A percentile compares a stretch with the other conserved stretches of the same genome.
These are phyloP conservation scores for Grosmannia clavigera DNA, from an alignment of 2,329 filamentous ascomycete species.

Conservation along the genomic window DNA sequence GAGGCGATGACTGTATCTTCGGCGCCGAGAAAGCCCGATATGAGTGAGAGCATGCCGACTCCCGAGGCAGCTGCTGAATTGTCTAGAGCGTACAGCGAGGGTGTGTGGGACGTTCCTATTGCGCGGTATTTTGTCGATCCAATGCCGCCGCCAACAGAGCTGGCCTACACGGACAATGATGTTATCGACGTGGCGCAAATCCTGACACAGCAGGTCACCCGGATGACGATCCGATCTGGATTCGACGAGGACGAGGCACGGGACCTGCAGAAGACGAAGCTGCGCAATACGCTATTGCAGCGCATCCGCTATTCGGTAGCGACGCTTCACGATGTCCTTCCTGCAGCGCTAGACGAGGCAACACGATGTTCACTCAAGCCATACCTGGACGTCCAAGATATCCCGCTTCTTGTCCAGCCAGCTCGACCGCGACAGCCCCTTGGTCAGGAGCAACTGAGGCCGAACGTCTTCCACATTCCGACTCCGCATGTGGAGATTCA, in stretches of 20 bases:
- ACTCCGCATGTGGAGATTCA: constrained; percentile 62
- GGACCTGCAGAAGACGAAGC: constrained; percentile 14
- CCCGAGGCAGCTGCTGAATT: constrained; percentile 36
- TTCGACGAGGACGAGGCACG: constrained; percentile 26
- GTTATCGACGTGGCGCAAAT: constrained; percentile 57
- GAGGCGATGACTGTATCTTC: constrained; percentile 39
- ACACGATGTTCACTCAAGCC: constrained; percentile 31
- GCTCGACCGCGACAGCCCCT: constrained; percentile 35
- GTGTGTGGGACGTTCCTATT: constrained; percentile 36
- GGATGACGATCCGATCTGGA: constrained; percentile 7
- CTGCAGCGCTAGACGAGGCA: constrained; percentile 30
- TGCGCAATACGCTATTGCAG: constrained; percentile 28
- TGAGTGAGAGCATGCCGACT: constrained; percentile 20
- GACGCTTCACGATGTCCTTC: constrained; percentile 31
- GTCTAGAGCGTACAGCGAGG: constrained; percentile 33
- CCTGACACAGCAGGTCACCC: constrained; percentile 54
- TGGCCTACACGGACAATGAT: constrained; percentile 42
- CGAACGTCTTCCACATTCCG: constrained; percentile 48
- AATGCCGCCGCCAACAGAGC: constrained; percentile 36
- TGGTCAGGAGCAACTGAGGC: constrained; percentile 34
- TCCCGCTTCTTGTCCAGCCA: constrained; percentile 39
- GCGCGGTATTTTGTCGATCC: constrained; percentile 46
- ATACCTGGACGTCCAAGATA: constrained; percentile 44
- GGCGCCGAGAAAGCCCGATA: constrained; percentile 13
- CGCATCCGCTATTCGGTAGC: constrained; percentile 35